Evolutionary conservation across 2,329 filamentous ascomycete genomes (phyloP).

Genomic region (Aspergillus phoenicis): DNA sequence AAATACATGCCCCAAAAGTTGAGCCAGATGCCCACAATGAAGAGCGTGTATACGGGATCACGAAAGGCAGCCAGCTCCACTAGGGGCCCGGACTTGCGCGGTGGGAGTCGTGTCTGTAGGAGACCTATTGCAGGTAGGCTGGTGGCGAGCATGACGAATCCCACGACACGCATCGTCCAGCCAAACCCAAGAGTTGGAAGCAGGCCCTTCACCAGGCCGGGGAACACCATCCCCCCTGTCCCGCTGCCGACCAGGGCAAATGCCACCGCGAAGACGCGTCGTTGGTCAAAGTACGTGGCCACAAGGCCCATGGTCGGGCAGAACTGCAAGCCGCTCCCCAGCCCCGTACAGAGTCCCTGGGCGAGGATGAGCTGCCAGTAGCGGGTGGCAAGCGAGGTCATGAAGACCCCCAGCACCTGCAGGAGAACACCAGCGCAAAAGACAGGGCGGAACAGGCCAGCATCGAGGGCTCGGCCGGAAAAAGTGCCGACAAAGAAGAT

Average conservation of each 20-base stretch:
- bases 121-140: constrained; percentile 13
- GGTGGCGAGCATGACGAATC: constrained; percentile 29
- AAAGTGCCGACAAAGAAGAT: constrained; percentile 18
- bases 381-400: constrained; percentile 17
- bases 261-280: constrained; percentile 6
- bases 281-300: constrained; percentile 17
- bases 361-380: constrained; percentile 23
- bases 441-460: constrained; percentile 41
- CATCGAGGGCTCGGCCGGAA: constrained; percentile 43
- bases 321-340: constrained; percentile 21
- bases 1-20: constrained; percentile 23
- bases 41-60: constrained; percentile 43
- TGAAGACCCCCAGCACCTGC: constrained; percentile 32
- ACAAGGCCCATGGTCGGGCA: constrained; percentile 16
- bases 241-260: background rate
- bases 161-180: constrained; percentile 48
- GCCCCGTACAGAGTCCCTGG: constrained; percentile 20
- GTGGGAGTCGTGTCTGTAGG: constrained; percentile 14
- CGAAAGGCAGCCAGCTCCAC: constrained; percentile 16
- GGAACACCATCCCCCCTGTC: constrained; percentile 9
- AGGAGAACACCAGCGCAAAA: constrained; percentile 32
- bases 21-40: constrained; percentile 20
- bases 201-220: background rate
- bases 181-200: background rate
- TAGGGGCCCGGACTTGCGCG: constrained; percentile 11